phyloP scores from a whole-genome alignment of 768 basidiomycete species.

The Rhodocollybia butyracea region DNA sequence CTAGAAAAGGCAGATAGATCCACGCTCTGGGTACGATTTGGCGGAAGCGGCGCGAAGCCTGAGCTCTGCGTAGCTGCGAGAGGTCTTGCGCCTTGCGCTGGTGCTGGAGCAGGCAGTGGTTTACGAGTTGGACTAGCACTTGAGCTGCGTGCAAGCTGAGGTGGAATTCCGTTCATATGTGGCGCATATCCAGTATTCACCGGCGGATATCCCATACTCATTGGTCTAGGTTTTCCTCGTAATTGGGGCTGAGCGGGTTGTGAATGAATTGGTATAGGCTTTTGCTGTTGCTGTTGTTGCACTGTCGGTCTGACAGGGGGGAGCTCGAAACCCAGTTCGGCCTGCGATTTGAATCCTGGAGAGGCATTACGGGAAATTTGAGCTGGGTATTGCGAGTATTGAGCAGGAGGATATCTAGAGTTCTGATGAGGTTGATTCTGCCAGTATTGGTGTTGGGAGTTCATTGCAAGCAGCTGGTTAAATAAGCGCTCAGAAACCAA shows the following conservation, averaged over 20 bases:
- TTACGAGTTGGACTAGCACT: conserved; percentile 3
- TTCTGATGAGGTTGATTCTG: conserved; percentile 1
- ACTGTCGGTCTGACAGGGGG: neutral
- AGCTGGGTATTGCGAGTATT: neutral
- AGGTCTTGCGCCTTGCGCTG: neutral
- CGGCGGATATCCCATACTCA: neutral
- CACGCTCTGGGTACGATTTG: neutral
- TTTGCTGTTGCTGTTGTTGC: neutral
- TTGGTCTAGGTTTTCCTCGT: neutral
- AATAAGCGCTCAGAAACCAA: neutral
- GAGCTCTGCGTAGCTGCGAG: neutral
- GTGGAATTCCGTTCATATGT: neutral
- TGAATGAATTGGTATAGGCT: neutral
- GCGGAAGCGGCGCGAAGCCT: neutral
- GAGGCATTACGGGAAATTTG: neutral
- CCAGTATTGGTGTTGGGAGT: neutral
- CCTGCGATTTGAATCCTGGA: neutral
- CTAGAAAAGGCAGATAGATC: conserved; percentile 5
- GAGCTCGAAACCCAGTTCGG: neutral
- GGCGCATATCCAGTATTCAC: neutral
- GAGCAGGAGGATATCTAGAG: neutral
- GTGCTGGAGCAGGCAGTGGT: neutral
- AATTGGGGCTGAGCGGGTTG: neutral
- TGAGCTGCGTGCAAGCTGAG: neutral
- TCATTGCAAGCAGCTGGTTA: neutral